Conservation (phyloP, 139 green algal genomes). For the Closterium sp. region DNA sequence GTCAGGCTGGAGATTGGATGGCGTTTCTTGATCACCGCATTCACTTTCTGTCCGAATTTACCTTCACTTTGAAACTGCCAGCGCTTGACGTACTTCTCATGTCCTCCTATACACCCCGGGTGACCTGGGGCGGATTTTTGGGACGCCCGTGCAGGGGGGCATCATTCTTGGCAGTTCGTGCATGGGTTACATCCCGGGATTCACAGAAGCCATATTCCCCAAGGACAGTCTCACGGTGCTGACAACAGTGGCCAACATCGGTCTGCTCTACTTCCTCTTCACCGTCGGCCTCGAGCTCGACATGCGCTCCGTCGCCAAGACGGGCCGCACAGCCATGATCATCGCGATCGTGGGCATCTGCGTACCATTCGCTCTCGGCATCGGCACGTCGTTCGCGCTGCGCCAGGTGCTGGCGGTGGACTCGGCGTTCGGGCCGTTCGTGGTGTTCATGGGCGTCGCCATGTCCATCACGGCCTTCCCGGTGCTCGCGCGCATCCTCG, state of each 20-base stretch:
- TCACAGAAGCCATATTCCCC: conserved; percentile 31
- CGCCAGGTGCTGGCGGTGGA: conserved; percentile 35
- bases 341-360: conserved; percentile 54
- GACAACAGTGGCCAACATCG: conserved; percentile 49
- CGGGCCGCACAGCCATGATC: conserved; percentile 26
- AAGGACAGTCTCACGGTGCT: conserved; percentile 24
- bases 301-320: conserved; percentile 23
- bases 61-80: too few relatives aligned
- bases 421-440: conserved; percentile 39
- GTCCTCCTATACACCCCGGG: too few relatives aligned
- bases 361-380: conserved; percentile 54
- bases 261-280: conserved; percentile 61
- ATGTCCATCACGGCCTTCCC: conserved; percentile 61
- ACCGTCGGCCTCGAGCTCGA: conserved; percentile 59
- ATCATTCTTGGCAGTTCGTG: conserved; percentile 42
- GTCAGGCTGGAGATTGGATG: too few relatives aligned
- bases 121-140: too few relatives aligned
- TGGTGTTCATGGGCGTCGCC: conserved; percentile 54
- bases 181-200: conserved; percentile 42
- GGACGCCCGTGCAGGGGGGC: too few relatives aligned
- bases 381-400: conserved; percentile 33
- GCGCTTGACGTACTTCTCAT: too few relatives aligned
- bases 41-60: not conserved
- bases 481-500: conserved; percentile 49
- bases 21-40: too few relatives aligned